Conservation (phyloP, 495 filamentous ascomycete genomes). For the Recurvomyces mirabilis region DNA sequence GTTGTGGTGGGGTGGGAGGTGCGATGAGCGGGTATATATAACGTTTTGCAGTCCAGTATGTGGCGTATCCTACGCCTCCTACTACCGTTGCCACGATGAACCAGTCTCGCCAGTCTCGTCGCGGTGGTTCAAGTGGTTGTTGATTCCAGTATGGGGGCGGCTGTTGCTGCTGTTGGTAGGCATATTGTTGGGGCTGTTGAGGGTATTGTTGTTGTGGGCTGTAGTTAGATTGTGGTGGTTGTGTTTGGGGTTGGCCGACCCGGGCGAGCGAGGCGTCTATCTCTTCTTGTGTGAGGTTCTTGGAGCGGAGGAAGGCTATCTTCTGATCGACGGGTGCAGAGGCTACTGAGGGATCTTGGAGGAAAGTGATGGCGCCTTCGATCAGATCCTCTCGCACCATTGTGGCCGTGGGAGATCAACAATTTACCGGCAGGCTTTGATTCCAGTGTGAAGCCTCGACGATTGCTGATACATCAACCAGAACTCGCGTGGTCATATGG, state of each 20-base stretch:
- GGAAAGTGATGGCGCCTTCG: slow-evolving; percentile 39
- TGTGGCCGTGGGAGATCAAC: neutral
- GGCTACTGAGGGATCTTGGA: slow-evolving; percentile 86
- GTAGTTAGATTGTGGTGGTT: slow-evolving; percentile 29
- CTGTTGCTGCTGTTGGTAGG: slow-evolving; percentile 32
- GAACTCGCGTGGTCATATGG: neutral
- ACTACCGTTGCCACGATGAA: slow-evolving; percentile 95
- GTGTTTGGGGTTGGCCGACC: slow-evolving; percentile 41
- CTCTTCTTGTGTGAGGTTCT: slow-evolving; percentile 94
- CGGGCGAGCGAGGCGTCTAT: slow-evolving; percentile 74
- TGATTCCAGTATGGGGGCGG: slow-evolving; percentile 60
- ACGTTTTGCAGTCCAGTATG: slow-evolving; percentile 84
- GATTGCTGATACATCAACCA: neutral
- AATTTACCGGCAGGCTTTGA: no score
- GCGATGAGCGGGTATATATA: slow-evolving; percentile 85
- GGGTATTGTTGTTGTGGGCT: slow-evolving; percentile 33
- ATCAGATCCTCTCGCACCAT: slow-evolving; percentile 33
- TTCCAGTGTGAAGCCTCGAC: no score
- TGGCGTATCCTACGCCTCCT: slow-evolving; percentile 70
- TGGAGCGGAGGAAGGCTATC: slow-evolving; percentile 86
- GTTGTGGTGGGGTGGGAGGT: slow-evolving; percentile 81
- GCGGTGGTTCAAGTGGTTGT: slow-evolving; percentile 53
- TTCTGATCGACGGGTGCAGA: slow-evolving; percentile 84
- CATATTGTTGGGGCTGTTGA: slow-evolving; percentile 53
- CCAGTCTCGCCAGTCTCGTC: slow-evolving; percentile 94